Evolutionary conservation across 1,139 yeast genomes (phyloP), one percentile per base, ranked within the genome.

Genomic region (Candida anutae): DNA sequence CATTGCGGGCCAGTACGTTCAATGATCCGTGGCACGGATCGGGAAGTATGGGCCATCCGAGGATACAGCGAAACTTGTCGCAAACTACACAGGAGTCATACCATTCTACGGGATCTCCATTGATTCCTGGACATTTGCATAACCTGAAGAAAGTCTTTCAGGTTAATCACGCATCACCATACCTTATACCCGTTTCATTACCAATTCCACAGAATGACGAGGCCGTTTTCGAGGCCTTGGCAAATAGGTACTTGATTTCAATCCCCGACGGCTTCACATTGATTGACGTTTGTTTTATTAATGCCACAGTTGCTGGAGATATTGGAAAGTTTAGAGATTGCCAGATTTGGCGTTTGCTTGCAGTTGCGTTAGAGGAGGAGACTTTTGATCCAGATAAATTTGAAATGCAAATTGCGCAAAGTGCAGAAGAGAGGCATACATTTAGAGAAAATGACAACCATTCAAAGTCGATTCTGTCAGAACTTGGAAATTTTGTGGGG

Each of bases 291-390:
- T 79, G 87, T 42, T 57, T 63, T 23, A 55, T 69, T 34, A 82
- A 82, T 45, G 73, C 84, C 1, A 55, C 61, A 19, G 61, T 73
- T 3, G 84, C 88, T 1, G 69, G 67, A 0, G 56, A 63, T 25
- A 78, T 67, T 1, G 65, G 66, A 10, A 53, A 65, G 30, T 62
- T 58, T 33, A 54, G 84, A 31, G 80, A 78, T 28, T 64, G 80
- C 28, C 87, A 79, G 45, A 65, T 77, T 0, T 82, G 94, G 94
- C 56, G 67, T 32, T 63, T 78, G n/a, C 53, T 82, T 3, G 72
- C 73, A 2, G 71, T 69, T 12, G 63, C 78, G 10, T 50, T 80
- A 3, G 58, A 60, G 10, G 71, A 74, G 45, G 74, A 72, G n/a
- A 17, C 21, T 6, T 16, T 13, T 12, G 21, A 16, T 6, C 13